phyloP scores from a whole-genome alignment of 805 yeast species.

The Suhomyces faveliae region DNA sequence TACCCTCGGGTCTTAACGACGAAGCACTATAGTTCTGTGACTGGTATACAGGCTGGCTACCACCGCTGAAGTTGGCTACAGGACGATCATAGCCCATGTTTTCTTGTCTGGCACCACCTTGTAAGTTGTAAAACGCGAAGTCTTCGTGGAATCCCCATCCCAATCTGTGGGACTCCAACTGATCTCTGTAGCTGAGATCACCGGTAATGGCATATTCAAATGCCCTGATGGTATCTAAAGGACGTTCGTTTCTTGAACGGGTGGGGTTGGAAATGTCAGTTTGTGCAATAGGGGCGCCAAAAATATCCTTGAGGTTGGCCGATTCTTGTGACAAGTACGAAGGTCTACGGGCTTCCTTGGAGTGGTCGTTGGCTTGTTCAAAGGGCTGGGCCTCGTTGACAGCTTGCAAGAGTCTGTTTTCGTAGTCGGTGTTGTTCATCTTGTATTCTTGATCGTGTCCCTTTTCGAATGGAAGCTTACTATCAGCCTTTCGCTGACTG shows the following conservation, averaged over 20 bases:
- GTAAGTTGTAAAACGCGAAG: conserved; percentile 55
- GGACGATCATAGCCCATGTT: conserved; percentile 37
- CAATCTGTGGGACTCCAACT: conserved; percentile 69
- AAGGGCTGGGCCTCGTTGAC: conserved; percentile 96
- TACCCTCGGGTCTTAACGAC: conserved; percentile 36
- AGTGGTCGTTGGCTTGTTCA: conserved; percentile 51
- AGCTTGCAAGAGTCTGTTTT: conserved; percentile 84
- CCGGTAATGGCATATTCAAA: conserved; percentile 95
- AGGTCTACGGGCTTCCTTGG: conserved; percentile 43
- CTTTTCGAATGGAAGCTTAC: conserved; percentile 3
- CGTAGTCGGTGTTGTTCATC: conserved; percentile 16
- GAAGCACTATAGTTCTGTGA: conserved; percentile 61
- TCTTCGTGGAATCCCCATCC: conserved; percentile 89
- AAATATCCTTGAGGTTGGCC: conserved; percentile 69
- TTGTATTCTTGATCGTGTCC: conserved; percentile 4
- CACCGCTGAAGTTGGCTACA: conserved; percentile 35
- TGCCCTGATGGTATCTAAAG: conserved; percentile 89
- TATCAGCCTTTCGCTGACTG: conserved; percentile 1
- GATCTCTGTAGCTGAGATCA: conserved; percentile 74
- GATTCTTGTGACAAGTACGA: conserved; percentile 47
- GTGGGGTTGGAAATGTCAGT: conserved; percentile 94
- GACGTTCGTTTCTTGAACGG: conserved; percentile 91
- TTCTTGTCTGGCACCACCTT: conserved; percentile 18
- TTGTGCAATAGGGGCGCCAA: conserved; percentile 74
- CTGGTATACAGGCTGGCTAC: conserved; percentile 43